Evolutionary conservation across 441 rosid species (phyloP), one percentile per base, ranked within the genome.

Genomic region (Manihot esculenta): DNA sequence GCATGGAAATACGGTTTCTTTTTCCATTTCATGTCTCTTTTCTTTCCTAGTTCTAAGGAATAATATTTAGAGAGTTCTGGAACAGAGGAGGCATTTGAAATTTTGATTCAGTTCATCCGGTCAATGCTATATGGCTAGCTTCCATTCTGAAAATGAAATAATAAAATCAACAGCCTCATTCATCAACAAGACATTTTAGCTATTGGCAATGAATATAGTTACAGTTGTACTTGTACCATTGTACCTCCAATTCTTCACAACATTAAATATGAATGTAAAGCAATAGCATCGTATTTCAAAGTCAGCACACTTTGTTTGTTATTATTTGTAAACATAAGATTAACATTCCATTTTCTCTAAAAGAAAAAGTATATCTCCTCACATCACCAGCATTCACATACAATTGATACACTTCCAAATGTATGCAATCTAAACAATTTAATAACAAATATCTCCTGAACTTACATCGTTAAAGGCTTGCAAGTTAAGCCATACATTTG

Each of bases 401-500:
- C 55, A 53, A 10, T 26, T 54, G 51, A 54, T 15, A 55, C 10
- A 44, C 17, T 50, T 2, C 62, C 45, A 54, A 42, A 55, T 48
- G 38, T 49, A 64, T 35, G 50, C 54, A 69, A 47, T 53, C 60
- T 54, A 78, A 30, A 59, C 20, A 62, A 64, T 41, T 49, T 5
- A 44, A 58, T 48, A 11, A 55, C 20, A 54, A 57, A 57, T 56
- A 69, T 49, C 54, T 49, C 57, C 41, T 23, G 23, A 78, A 75
- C 98, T 90, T 87, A 94, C 97, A 84, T 92, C 90, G 60, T 62
- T 79, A 77, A 83, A 90, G 72, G 88, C 84, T 78, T 83, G 96
- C 94, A 94, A 79, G 81, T 92, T 92, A 65, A 92, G 94, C 98
- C 97, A 94, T 59, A 92, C 89, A 75, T 92, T 94, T 73, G 99